Conservation (phyloP, 768 basidiomycete genomes). For the Tephrocybe rancida region DNA sequence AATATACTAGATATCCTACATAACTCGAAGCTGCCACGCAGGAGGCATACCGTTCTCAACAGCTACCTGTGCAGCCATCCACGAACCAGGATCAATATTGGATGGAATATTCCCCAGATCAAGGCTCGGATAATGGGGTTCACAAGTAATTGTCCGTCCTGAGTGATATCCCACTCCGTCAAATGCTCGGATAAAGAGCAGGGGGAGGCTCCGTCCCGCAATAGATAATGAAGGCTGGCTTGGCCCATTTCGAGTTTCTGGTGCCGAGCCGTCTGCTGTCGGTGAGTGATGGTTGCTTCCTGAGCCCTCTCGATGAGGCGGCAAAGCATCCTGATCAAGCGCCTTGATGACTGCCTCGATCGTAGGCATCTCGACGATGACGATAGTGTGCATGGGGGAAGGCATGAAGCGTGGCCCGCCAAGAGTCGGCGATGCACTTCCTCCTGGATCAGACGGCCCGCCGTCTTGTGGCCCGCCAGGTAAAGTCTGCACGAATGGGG, state of each 20-base stretch:
- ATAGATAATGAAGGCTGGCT: slow-evolving; percentile 51
- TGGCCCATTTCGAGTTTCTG: slow-evolving; percentile 27
- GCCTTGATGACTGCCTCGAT: slow-evolving; percentile 76
- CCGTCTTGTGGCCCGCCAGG: slow-evolving; percentile 39
- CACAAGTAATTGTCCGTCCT: slow-evolving; percentile 80
- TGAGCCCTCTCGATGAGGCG: slow-evolving; percentile 40
- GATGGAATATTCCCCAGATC: slow-evolving; percentile 59
- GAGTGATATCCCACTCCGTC: slow-evolving; percentile 93
- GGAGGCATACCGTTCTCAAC: slow-evolving; percentile 71
- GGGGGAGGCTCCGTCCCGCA: slow-evolving; percentile 68
- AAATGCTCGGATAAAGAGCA: slow-evolving; percentile 78
- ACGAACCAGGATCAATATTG: slow-evolving; percentile 56
- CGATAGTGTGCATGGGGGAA: slow-evolving; percentile 71
- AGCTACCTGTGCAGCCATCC: slow-evolving; percentile 75
- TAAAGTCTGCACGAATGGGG: slow-evolving; percentile 56
- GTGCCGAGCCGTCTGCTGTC: slow-evolving; percentile 24
- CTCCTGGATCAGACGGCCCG: slow-evolving; percentile 30
- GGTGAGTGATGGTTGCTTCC: slow-evolving; percentile 38
- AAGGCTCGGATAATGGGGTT: slow-evolving; percentile 75
- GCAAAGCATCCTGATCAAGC: slow-evolving; percentile 68
- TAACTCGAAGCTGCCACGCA: slow-evolving; percentile 80
- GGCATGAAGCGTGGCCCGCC: slow-evolving; percentile 53
- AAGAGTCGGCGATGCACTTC: slow-evolving; percentile 29
- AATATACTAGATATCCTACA: slow-evolving; percentile 45
- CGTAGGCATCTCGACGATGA: slow-evolving; percentile 85